Evolutionary conservation across 73 alveolate species (phyloP), one percentile per base, ranked within the genome.

Genomic region (Paraurostyla sp.): DNA sequence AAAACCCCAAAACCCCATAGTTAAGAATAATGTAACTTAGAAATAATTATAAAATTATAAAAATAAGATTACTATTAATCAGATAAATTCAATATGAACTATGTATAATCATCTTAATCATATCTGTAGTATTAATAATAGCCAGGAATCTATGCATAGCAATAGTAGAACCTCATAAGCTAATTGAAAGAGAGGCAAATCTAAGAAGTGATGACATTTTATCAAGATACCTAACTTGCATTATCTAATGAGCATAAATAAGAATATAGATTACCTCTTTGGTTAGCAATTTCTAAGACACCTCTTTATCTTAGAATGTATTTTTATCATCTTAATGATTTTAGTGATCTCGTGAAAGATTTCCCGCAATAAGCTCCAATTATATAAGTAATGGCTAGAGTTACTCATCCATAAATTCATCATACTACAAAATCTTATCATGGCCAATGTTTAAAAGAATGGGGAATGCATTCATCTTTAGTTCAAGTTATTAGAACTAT

Each of bases 331-430:
- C 3, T 40, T 33, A 41, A 15, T 27, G 18, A 16, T 16, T 69
- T 69, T 69, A 69, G 84, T 69, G 84, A 69, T 6, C 23, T 69
- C 7, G 42, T 38, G 29, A 13, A 13, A 4, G n/a, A 3, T 29
- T 69, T 33, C 63, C 84, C 84, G 18, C 35, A 15, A 43, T n/a
- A 43, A 38, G 84, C 84, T 2, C 84, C 84, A 11, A 15, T 69
- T 41, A 69, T 69, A 16, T 36, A 69, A 43, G 84, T 69, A 11
- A 4, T 69, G 36, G 84, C 84, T 4, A 69, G 84, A 43, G 84
- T 69, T 6, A 22, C 11, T 6, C 84, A 69, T 25, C 84, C 71
- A 38, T 59, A 69, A 4, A 33, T 69, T 36, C 65, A 69, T 43
- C 59, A 59, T 13, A 35, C 29, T 7, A 69, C 65, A 7, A 69